A percentile compares a stretch with the other conserved stretches of the same genome.
Evolutionary conservation across 75 land plant species (phyloP).

Genomic region (Pinus tabuliformis): DNA sequence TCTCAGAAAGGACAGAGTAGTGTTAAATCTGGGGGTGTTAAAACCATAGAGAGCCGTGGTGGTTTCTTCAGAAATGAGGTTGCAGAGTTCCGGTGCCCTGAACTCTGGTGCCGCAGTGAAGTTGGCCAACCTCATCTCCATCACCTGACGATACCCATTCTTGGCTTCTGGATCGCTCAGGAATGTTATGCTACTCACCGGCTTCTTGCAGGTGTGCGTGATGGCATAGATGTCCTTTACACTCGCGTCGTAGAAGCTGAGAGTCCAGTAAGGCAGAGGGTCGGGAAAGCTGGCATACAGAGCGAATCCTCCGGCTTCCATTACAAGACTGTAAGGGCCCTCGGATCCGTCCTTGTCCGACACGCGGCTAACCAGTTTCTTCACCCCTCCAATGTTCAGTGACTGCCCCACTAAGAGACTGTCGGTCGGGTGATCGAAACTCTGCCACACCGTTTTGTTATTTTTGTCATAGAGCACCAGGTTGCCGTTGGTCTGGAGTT

Average conservation of each 20-base stretch:
- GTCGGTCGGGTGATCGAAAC: no score
- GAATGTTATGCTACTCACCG: not conserved
- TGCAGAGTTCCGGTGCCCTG: not conserved
- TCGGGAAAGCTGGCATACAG: not conserved
- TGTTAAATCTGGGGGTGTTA: constrained; percentile 15
- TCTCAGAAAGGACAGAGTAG: constrained; percentile 28
- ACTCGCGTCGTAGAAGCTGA: no score
- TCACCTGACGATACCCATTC: not conserved
- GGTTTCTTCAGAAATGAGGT: not conserved
- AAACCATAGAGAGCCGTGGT: not conserved
- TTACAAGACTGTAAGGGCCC: no score
- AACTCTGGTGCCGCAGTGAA: not conserved
- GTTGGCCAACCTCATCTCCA: not conserved
- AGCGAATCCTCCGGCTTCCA: no score
- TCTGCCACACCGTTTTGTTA: no score
- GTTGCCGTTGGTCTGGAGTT: not conserved
- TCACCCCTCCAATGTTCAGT: no score
- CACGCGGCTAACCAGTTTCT: no score
- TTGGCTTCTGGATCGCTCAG: not conserved
- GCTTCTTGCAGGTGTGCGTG: not conserved
- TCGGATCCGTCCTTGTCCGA: no score
- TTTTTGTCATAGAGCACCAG: no score
- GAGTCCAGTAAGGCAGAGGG: not conserved
- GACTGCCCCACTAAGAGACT: no score
- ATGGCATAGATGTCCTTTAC: no score